Conservation (phyloP, 148 eudicot genomes). For the Heliosperma pusillum region DNA sequence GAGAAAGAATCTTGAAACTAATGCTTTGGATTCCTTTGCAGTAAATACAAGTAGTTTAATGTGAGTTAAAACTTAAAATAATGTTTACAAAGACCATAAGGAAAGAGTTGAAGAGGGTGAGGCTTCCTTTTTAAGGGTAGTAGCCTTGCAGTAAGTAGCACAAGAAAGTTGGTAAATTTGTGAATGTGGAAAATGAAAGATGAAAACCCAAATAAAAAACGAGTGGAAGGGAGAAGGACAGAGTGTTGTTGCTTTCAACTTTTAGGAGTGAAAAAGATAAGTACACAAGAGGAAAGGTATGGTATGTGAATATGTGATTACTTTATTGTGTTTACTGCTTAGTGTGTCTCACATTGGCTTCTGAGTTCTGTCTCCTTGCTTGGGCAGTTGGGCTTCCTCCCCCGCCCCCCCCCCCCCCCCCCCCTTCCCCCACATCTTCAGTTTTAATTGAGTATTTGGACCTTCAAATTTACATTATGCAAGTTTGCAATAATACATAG, state of each 20-base stretch:
- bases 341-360: conserved; percentile 29
- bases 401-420: conserved; percentile 11
- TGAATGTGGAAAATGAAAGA: conserved; percentile 12
- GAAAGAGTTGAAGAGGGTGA: conserved; percentile 12
- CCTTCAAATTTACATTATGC: not conserved
- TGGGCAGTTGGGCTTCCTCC: conserved; percentile 16
- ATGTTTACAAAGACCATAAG: conserved; percentile 24
- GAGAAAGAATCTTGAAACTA: conserved; percentile 20
- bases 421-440: conserved; percentile 14
- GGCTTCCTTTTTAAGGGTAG: conserved; percentile 24
- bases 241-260: conserved; percentile 46
- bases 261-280: conserved; percentile 26
- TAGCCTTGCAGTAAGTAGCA: conserved; percentile 34
- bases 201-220: conserved; percentile 18
- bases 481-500: not conserved
- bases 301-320: conserved; percentile 21
- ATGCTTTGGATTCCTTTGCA: conserved; percentile 9
- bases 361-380: conserved; percentile 21
- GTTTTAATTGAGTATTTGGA: conserved; percentile 10
- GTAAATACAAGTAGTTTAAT: conserved; percentile 23
- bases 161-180: conserved; percentile 22
- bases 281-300: conserved; percentile 24
- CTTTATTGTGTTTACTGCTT: conserved; percentile 36
- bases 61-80: conserved; percentile 11
- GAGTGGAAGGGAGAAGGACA: conserved; percentile 45